Conservation (phyloP, 2,329 filamentous ascomycete species). For the Falciphora oryzae region DNA sequence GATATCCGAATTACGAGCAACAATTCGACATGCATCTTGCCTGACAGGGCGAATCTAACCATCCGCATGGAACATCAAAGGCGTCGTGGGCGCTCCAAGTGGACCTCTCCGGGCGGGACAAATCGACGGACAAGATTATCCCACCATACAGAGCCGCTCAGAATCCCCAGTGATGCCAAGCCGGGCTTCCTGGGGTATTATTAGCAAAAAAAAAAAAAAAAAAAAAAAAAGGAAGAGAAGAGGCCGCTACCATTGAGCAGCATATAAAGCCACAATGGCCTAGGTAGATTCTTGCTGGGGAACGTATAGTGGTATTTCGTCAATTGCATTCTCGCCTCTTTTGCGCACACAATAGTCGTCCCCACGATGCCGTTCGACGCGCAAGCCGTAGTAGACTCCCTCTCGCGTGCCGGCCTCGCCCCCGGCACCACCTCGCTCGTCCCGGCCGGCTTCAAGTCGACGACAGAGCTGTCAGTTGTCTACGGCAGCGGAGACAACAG, state of each 20-base stretch:
- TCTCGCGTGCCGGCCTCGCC: conserved; percentile 4
- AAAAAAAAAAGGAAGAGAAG: neutral
- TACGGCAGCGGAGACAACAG: neutral
- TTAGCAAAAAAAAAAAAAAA: too few species aligned
- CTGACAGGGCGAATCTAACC: too few species aligned
- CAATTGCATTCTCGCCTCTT: neutral
- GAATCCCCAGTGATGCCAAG: neutral
- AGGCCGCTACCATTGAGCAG: too few species aligned
- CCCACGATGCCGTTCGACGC: conserved; percentile 2
- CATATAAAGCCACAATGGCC: neutral
- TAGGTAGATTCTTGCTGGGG: too few species aligned
- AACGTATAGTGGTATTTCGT: too few species aligned
- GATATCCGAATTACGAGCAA: too few species aligned
- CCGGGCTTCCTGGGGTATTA: neutral
- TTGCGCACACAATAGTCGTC: neutral
- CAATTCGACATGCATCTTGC: too few species aligned
- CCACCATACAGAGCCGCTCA: conserved; percentile 3
- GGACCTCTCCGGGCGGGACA: too few species aligned
- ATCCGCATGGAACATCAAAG: too few species aligned
- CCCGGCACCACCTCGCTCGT: neutral
- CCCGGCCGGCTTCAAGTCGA: conserved; percentile 8
- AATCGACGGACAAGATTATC: neutral
- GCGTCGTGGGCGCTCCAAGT: too few species aligned
- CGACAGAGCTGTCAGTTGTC: conserved; percentile 2
- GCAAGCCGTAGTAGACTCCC: conserved; percentile 1